Conservation (phyloP, 176 grass and related monocot genomes). For the Rhynchospora pubera region DNA sequence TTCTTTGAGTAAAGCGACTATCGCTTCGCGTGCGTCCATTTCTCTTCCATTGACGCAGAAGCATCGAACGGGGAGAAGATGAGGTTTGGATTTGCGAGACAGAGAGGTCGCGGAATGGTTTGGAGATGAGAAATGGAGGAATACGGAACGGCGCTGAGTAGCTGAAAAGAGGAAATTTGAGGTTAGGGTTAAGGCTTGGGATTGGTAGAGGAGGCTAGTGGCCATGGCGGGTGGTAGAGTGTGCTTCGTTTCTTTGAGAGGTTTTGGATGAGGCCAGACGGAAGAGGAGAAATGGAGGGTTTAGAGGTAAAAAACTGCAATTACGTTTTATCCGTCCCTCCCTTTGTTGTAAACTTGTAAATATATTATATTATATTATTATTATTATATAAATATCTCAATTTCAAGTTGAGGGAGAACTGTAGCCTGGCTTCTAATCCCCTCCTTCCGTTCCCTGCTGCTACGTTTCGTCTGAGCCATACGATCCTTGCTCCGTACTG, state of each 20-base stretch:
- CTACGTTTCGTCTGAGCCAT: no score
- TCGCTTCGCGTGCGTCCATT: constrained; percentile 33
- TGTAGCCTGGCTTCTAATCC: no score
- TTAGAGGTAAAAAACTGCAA: background rate
- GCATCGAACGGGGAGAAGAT: background rate
- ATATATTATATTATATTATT: no score
- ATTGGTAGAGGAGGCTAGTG: background rate
- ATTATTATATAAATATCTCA: no score
- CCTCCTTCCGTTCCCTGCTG: no score
- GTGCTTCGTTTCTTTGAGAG: background rate
- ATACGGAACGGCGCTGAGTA: background rate
- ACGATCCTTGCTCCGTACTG: no score
- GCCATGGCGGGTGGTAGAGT: background rate
- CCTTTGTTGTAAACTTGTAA: background rate
- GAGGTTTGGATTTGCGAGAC: background rate
- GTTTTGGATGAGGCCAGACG: background rate
- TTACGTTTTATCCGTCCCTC: background rate
- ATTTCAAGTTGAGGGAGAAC: no score
- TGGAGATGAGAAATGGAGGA: constrained; percentile 11
- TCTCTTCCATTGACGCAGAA: background rate
- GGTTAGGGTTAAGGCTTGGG: background rate
- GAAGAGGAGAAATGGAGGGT: background rate
- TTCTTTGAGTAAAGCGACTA: constrained; percentile 44
- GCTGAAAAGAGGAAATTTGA: background rate
- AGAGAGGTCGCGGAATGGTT: background rate